A percentile compares a stretch with the other conserved stretches of the same genome.
These are phyloP conservation scores for Yarrowia sp. DNA, from an alignment of 805 yeast genomes.

Conservation along the genomic window DNA sequence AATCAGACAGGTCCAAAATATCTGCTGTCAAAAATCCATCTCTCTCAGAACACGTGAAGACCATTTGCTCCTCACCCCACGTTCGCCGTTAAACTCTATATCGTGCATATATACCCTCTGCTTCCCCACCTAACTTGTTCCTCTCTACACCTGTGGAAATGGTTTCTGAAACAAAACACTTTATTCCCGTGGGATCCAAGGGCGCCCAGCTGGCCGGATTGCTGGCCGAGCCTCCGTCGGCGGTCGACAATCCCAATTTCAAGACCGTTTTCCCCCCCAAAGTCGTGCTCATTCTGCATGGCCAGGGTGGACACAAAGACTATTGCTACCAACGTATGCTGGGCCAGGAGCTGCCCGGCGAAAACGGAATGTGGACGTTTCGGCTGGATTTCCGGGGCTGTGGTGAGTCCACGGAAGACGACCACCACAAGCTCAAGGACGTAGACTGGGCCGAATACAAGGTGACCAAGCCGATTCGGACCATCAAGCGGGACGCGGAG, in stretches of 20 bases:
- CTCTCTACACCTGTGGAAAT: background rate
- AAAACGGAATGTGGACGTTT: constrained; percentile 59
- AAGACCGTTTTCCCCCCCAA: constrained; percentile 26
- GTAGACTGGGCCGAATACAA: constrained; percentile 30
- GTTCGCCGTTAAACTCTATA: too few relatives aligned
- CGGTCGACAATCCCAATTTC: constrained; percentile 2
- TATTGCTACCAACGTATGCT: constrained; percentile 66
- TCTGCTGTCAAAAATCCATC: too few relatives aligned
- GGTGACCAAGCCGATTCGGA: constrained; percentile 47
- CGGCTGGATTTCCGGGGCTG: constrained; percentile 84
- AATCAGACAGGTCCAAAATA: too few relatives aligned
- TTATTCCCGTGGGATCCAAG: background rate
- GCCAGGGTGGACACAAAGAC: constrained; percentile 80
- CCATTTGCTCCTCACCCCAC: too few relatives aligned
- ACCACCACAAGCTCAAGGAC: constrained; percentile 33
- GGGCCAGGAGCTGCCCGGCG: constrained; percentile 56
- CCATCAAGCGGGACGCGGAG: constrained; percentile 58
- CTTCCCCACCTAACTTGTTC: background rate
- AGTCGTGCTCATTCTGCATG: constrained; percentile 69
- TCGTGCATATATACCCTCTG: background rate
- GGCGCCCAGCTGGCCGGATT: constrained; percentile 7
- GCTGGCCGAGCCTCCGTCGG: constrained; percentile 7
- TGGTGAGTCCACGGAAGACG: constrained; percentile 65
- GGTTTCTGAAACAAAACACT: background rate
- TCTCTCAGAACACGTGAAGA: too few relatives aligned